Base-by-base conservation (phyloP, 2,329 filamentous ascomycete genomes). In the Penicillium brasilianum region DNA sequence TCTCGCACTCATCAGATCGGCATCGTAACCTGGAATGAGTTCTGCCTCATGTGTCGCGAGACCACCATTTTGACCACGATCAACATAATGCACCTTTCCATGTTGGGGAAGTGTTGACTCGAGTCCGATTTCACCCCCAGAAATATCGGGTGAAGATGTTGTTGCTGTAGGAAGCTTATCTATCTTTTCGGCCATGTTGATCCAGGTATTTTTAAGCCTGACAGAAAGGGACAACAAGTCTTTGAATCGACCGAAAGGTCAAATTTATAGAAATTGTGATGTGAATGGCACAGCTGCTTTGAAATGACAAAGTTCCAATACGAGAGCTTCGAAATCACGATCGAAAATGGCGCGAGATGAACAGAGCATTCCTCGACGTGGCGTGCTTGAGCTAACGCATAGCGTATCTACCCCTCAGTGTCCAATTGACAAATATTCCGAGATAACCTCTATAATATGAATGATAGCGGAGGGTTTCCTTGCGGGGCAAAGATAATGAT, bases 341-440 rank as follows among this genome's bases (percentile, higher is more conserved):
- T 10, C n/a, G 20, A 20, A 10, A 41, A 41, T 41, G 39, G 39
- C n/a, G 39, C n/a, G 9, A 41, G 39, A 41, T 41, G 11, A n/a
- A 41, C 39, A 10, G 39, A 10, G 39, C 39, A 41, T 41, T 41
- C 39, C n/a, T 41, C 9, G 18, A 41, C 39, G 39, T 41, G 39
- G 39, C 39, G 39, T 41, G 39, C 39, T 41, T 41, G 39, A 9
- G n/a, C 7, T 8, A 41, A 9, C 11, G 39, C 39, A 41, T 41
- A 41, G 39, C 39, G 39, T 41, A 41, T 41, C 39, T 41, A 41
- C 39, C 39, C 39, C 39, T 41, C 39, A 41, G 39, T 41, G n/a
- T 20, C 39, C 10, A 41, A 10, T 10, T 41, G 3, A 10, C 10
- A 10, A 41, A 41, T 20, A 11, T 41, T 8, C 39, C 39, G 39